These are phyloP conservation scores for Dothidotthia symphoricarpi DNA, from an alignment of 2,329 filamentous ascomycete genomes.

Conservation along the genomic window DNA sequence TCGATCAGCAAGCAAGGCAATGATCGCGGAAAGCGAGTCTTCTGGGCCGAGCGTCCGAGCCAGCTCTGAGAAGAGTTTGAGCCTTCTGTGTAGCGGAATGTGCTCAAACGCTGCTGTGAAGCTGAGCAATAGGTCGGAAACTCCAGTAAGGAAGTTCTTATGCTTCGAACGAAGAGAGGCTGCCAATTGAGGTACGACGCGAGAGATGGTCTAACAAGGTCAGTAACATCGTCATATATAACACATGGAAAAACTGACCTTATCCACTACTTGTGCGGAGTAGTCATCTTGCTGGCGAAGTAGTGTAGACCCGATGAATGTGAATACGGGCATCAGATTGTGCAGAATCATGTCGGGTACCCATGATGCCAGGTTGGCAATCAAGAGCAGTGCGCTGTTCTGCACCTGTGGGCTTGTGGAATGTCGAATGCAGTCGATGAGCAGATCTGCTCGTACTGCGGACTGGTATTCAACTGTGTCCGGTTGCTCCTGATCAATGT, in stretches of 20 bases:
- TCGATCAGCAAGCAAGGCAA: conserved; percentile 87
- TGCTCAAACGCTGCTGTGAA: conserved; percentile 97
- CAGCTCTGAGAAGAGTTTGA: conserved; percentile 79
- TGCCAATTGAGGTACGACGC: conserved; percentile 89
- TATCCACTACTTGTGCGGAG: conserved; percentile 91
- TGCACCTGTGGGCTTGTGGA: conserved; percentile 92
- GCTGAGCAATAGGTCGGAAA: conserved; percentile 86
- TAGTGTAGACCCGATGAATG: conserved; percentile 91
- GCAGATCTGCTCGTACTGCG: conserved; percentile 79
- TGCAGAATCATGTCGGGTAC: conserved; percentile 90
- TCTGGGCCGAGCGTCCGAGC: conserved; percentile 79
- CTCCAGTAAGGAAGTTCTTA: conserved; percentile 74
- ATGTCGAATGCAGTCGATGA: conserved; percentile 91
- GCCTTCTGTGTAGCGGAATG: conserved; percentile 81
- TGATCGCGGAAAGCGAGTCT: conserved; percentile 83
- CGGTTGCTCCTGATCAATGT: conserved; percentile 21
- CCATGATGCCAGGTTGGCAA: conserved; percentile 81
- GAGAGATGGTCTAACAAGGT: conserved; percentile 89
- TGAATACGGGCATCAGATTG: conserved; percentile 98
- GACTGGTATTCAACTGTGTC: conserved; percentile 69
- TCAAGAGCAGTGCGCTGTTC: conserved; percentile 82
- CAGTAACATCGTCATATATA: conserved; percentile 38
- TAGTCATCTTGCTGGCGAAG: conserved; percentile 94
- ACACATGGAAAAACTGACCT: conserved; percentile 34
- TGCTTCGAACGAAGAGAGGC: conserved; percentile 76